These are phyloP conservation scores for Phytopythium kandeliae DNA, from an alignment of 352 stramenopile species.

Conservation along the genomic window DNA sequence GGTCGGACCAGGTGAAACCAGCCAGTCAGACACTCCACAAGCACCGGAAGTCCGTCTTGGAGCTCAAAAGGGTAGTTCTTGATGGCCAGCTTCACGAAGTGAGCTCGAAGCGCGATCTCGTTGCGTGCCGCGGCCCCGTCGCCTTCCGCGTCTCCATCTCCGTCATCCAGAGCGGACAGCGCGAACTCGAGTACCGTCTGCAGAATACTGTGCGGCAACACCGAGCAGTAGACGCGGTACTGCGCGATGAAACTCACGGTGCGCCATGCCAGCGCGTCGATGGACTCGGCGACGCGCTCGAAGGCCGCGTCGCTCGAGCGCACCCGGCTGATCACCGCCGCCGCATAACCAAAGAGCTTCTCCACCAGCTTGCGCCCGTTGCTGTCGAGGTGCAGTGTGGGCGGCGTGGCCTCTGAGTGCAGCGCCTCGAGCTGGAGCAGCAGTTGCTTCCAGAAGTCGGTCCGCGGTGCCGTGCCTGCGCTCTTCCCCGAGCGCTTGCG, in stretches of 20 bases:
- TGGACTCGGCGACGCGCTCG: slow-evolving; percentile 15
- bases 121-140: slow-evolving; percentile 13
- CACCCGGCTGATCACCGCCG: slow-evolving; percentile 38
- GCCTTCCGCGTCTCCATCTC: slow-evolving; percentile 7
- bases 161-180: slow-evolving; percentile 37
- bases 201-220: slow-evolving; percentile 45
- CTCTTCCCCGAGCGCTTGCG: slow-evolving; percentile 15
- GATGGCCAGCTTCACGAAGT: slow-evolving; percentile 39
- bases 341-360: slow-evolving; percentile 52
- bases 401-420: slow-evolving; percentile 39
- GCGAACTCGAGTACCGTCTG: slow-evolving; percentile 53
- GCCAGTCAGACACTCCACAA: slow-evolving; percentile 35
- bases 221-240: slow-evolving; percentile 62
- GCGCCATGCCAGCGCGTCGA: slow-evolving; percentile 73
- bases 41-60: slow-evolving; percentile 26
- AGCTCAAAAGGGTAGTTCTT: slow-evolving; percentile 62
- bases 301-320: slow-evolving; percentile 15
- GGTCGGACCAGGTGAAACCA: slow-evolving; percentile 41
- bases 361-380: slow-evolving; percentile 60
- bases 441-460: slow-evolving; percentile 55
- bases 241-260: slow-evolving; percentile 47
- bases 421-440: slow-evolving; percentile 52
- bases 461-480: slow-evolving; percentile 24
- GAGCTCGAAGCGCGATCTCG: slow-evolving; percentile 21
- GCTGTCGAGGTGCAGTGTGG: slow-evolving; percentile 58